Percentiles rank a stretch among this genome's conserved stretches.
These are phyloP conservation scores for Coniophora puteana DNA, from an alignment of 1,284 basidiomycete species.

Conservation along the genomic window DNA sequence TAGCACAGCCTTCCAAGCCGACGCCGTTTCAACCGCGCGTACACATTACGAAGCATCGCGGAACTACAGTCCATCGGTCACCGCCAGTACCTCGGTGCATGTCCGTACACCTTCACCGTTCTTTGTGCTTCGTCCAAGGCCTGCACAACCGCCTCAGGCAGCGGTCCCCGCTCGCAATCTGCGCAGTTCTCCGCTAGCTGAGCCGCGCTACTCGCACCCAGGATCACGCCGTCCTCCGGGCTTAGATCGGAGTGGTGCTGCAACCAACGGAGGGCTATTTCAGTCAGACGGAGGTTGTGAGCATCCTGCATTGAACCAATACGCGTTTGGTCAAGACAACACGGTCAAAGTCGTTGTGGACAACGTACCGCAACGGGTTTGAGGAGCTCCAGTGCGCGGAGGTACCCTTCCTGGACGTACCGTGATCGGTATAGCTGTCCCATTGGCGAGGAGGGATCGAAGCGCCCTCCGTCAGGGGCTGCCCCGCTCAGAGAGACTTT, in stretches of 20 bases:
- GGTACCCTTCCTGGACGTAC: slow-evolving; percentile 42
- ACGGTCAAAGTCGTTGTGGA: slow-evolving; percentile 1
- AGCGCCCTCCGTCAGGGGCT: slow-evolving; percentile 29
- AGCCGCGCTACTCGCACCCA: slow-evolving; percentile 34
- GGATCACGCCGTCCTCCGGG: slow-evolving; percentile 36
- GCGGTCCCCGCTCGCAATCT: slow-evolving; percentile 45
- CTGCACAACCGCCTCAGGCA: slow-evolving; percentile 43
- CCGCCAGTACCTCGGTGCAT: slow-evolving; percentile 44
- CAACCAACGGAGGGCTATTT: slow-evolving; percentile 42
- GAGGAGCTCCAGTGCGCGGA: slow-evolving; percentile 40
- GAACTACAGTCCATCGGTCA: too few relatives aligned
- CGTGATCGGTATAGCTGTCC: slow-evolving; percentile 38
- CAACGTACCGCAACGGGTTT: slow-evolving; percentile 32
- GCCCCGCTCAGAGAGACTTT: slow-evolving; percentile 32
- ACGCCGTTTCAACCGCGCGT: too few relatives aligned
- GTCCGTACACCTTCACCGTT: slow-evolving; percentile 31
- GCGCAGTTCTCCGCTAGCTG: slow-evolving; percentile 35
- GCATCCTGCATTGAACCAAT: slow-evolving; percentile 28
- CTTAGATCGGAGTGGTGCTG: slow-evolving; percentile 42
- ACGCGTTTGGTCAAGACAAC: background rate
- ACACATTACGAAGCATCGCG: too few relatives aligned
- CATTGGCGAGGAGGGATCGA: slow-evolving; percentile 27
- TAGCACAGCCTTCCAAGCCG: too few relatives aligned
- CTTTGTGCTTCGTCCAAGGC: slow-evolving; percentile 43
- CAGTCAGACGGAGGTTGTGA: slow-evolving; percentile 35